Conservation (phyloP, 495 filamentous ascomycete species). For the Cetradonia linearis region DNA sequence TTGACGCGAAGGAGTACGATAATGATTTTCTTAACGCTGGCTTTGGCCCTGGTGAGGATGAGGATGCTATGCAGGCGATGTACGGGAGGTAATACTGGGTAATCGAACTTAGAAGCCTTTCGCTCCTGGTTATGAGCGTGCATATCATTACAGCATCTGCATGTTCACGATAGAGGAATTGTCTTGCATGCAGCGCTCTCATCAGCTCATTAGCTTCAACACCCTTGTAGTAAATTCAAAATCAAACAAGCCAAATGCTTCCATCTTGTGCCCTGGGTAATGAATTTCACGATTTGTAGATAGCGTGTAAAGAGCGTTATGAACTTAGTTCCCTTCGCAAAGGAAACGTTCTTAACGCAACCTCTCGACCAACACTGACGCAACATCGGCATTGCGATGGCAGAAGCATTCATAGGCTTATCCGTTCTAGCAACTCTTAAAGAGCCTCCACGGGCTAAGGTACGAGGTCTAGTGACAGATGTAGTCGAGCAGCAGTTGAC, state of each 20-base stretch:
- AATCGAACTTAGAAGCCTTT: neutral
- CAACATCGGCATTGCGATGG: neutral
- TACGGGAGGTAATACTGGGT: slow-evolving; percentile 22
- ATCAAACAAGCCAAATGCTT: too few relatives aligned
- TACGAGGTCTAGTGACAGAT: slow-evolving; percentile 64
- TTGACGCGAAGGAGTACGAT: slow-evolving; percentile 13
- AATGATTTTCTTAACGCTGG: slow-evolving; percentile 16
- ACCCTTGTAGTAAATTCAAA: neutral
- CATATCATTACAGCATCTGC: neutral
- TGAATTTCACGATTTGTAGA: neutral
- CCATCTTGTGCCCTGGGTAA: too few relatives aligned
- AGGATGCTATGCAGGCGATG: slow-evolving; percentile 26
- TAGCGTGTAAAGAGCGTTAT: neutral
- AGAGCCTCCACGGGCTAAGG: slow-evolving; percentile 50
- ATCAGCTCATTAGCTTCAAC: neutral
- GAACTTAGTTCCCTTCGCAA: neutral
- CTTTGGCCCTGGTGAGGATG: slow-evolving; percentile 32
- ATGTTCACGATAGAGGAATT: neutral
- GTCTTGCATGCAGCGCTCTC: neutral
- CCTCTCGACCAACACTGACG: neutral
- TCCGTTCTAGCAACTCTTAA: slow-evolving; percentile 66
- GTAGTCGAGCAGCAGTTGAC: slow-evolving; percentile 66
- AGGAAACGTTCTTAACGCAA: neutral
- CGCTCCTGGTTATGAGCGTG: neutral
- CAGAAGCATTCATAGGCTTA: slow-evolving; percentile 56